phyloP scores from a whole-genome alignment of 2,329 filamentous ascomycete species.

The Diaporthe sp. region DNA sequence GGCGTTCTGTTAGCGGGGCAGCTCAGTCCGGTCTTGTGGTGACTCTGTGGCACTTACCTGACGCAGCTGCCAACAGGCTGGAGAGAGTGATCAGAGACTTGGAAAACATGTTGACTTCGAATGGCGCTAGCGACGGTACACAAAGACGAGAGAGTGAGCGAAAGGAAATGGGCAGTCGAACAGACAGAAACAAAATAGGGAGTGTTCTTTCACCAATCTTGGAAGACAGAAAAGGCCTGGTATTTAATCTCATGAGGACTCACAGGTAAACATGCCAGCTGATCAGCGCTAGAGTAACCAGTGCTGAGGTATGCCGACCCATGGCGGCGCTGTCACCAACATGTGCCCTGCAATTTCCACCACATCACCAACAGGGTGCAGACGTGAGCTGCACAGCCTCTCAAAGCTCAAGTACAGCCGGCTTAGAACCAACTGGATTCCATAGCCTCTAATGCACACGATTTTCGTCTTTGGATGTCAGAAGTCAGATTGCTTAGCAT shows the following conservation, averaged over 20 bases:
- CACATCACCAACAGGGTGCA: conserved; percentile 3
- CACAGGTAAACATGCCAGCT: neutral
- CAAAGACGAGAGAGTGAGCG: neutral
- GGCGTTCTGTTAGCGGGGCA: conserved; percentile 5
- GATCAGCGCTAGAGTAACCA: neutral
- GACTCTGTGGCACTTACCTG: neutral
- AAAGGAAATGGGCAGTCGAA: neutral
- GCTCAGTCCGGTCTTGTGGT: no score
- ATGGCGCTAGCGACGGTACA: neutral
- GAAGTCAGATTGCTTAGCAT: conserved; percentile 8
- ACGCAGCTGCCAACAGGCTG: conserved; percentile 36
- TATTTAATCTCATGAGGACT: neutral
- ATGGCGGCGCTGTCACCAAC: neutral
- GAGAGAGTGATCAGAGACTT: conserved; percentile 35
- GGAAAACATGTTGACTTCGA: conserved; percentile 33
- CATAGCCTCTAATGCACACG: neutral
- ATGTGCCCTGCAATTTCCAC: neutral
- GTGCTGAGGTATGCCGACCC: neutral
- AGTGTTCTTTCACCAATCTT: neutral
- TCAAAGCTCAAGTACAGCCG: neutral
- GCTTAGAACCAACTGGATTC: neutral
- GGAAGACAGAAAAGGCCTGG: no score
- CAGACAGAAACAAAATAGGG: neutral
- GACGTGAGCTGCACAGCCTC: conserved; percentile 20
- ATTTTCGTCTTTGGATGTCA: neutral